phyloP scores from a whole-genome alignment of 495 filamentous ascomycete species.

The Talaromyces trachyspermus region DNA sequence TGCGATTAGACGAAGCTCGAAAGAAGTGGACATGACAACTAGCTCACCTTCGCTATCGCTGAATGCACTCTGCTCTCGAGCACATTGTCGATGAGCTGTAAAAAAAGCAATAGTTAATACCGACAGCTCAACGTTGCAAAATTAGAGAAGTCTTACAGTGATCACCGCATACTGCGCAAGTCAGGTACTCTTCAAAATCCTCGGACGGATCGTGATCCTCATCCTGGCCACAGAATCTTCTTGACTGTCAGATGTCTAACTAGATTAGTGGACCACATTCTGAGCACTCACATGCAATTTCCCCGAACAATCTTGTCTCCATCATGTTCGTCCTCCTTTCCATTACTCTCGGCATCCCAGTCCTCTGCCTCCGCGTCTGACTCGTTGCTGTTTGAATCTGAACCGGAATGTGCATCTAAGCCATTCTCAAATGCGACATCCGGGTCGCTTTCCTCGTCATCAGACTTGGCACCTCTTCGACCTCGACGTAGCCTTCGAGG shows the following conservation, averaged over 20 bases:
- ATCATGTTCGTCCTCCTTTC: slow-evolving; percentile 58
- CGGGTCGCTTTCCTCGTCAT: slow-evolving; percentile 30
- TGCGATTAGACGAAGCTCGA: neutral
- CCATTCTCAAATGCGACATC: slow-evolving; percentile 37
- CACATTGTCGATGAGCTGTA: slow-evolving; percentile 85
- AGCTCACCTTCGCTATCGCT: slow-evolving; percentile 58
- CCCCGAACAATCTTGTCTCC: slow-evolving; percentile 53
- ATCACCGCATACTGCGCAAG: slow-evolving; percentile 75
- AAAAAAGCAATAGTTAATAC: neutral
- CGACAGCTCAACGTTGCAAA: slow-evolving; percentile 4
- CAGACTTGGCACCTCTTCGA: slow-evolving; percentile 17
- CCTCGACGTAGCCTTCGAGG: slow-evolving; percentile 21
- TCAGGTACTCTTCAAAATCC: slow-evolving; percentile 80
- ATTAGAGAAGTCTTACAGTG: slow-evolving; percentile 61
- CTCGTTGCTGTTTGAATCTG: slow-evolving; percentile 49
- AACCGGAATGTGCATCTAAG: slow-evolving; percentile 39
- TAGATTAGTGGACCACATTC: neutral
- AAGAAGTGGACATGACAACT: neutral
- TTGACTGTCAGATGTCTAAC: slow-evolving; percentile 13
- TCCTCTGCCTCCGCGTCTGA: slow-evolving; percentile 63
- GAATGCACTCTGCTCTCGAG: slow-evolving; percentile 68
- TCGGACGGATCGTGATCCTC: slow-evolving; percentile 81
- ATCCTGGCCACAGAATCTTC: slow-evolving; percentile 68
- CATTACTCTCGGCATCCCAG: slow-evolving; percentile 57
- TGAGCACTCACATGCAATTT: slow-evolving; percentile 59